Evolutionary conservation across 1,284 basidiomycete species (phyloP).

Genomic region (Leccinum glutinopallens): DNA sequence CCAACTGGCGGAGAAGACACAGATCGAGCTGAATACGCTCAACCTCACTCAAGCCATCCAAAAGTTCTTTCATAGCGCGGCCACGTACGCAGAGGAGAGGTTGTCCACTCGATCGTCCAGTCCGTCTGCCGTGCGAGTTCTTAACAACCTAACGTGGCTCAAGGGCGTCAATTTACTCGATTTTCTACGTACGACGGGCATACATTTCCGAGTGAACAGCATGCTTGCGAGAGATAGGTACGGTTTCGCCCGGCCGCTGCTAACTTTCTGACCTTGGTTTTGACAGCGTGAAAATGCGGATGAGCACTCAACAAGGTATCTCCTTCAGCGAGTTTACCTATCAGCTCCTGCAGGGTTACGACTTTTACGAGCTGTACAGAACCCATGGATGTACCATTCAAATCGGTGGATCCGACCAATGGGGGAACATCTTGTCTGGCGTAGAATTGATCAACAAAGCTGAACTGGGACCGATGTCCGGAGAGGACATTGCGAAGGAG

Average conservation of each 20-base stretch:
- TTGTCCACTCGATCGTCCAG: constrained; percentile 22
- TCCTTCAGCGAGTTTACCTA: constrained; percentile 98
- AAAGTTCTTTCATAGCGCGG: constrained; percentile 72
- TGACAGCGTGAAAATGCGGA: constrained; percentile 82
- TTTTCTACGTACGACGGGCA: constrained; percentile 84
- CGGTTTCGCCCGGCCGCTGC: constrained; percentile 21
- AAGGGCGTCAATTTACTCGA: constrained; percentile 74
- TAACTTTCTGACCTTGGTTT: constrained; percentile 11
- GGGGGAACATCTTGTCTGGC: constrained; percentile 97
- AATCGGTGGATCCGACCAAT: constrained; percentile 96
- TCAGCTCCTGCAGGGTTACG: constrained; percentile 95
- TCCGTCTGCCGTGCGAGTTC: constrained; percentile 47
- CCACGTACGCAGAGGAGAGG: constrained; percentile 56
- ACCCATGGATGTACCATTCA: constrained; percentile 80
- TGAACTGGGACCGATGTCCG: constrained; percentile 35
- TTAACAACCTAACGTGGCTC: constrained; percentile 91
- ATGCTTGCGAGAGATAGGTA: constrained; percentile 94
- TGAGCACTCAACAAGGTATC: constrained; percentile 79
- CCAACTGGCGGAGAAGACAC: constrained; percentile 59
- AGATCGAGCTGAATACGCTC: constrained; percentile 69
- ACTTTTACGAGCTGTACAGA: constrained; percentile 83
- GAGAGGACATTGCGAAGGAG: constrained; percentile 33
- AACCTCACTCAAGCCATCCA: constrained; percentile 69
- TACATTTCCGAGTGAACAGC: constrained; percentile 80
- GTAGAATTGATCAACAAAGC: constrained; percentile 77